phyloP scores from a whole-genome alignment of 1,284 basidiomycete species.

The Malassezia sp. region DNA sequence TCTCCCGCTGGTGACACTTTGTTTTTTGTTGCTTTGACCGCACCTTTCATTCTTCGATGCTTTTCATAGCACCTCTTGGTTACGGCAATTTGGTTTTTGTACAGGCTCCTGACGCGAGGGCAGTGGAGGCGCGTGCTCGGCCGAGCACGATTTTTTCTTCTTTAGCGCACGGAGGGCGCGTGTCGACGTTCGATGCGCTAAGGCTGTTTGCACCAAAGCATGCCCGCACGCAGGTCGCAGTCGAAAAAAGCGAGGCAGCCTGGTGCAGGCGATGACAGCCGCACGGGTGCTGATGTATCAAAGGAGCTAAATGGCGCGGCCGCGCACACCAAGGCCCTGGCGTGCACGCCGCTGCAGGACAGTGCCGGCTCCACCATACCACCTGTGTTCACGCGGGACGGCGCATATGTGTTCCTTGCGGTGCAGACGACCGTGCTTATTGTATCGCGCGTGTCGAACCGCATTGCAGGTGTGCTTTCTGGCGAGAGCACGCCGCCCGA shows the following conservation, averaged over 20 bases:
- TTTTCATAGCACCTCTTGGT: too few relatives aligned
- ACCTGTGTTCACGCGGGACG: conserved; percentile 17
- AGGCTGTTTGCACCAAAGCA: too few relatives aligned
- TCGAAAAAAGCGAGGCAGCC: conserved; percentile 7
- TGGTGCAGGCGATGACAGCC: too few relatives aligned
- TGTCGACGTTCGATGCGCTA: neutral
- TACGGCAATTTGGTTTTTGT: too few relatives aligned
- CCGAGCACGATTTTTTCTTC: conserved; percentile 14
- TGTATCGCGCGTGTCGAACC: conserved; percentile 34
- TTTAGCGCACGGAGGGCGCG: conserved; percentile 1
- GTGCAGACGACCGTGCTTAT: conserved; percentile 32
- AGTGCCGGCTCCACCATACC: conserved; percentile 7
- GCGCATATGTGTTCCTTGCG: conserved; percentile 36
- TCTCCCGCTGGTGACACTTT: too few relatives aligned
- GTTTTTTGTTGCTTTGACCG: too few relatives aligned
- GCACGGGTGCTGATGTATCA: too few relatives aligned
- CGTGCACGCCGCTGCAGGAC: conserved; percentile 15
- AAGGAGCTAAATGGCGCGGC: too few relatives aligned
- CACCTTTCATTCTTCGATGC: too few relatives aligned
- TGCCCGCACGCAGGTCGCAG: conserved; percentile 8
- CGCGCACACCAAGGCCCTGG: too few relatives aligned
- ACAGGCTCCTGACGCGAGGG: too few relatives aligned
- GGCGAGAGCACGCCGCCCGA: conserved; percentile 5
- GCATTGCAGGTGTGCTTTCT: conserved; percentile 39
- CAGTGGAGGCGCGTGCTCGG: conserved; percentile 9